phyloP scores from a whole-genome alignment of 805 yeast species.

The Kregervanrija fluxuum region DNA sequence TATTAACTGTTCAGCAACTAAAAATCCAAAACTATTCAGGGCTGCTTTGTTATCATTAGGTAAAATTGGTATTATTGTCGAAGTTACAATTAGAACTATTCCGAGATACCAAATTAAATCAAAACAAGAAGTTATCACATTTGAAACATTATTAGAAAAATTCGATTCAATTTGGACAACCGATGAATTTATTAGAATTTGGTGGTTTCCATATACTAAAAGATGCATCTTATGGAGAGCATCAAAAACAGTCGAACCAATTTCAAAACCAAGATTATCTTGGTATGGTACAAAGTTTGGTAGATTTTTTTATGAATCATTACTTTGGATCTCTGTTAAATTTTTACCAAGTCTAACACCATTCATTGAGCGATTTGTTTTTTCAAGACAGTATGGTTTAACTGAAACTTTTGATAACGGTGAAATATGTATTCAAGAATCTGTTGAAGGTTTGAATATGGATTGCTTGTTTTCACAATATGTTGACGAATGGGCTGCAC shows the following conservation, averaged over 20 bases:
- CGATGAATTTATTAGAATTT: conserved; percentile 83
- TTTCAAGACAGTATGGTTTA: conserved; percentile 74
- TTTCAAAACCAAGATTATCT: conserved; percentile 57
- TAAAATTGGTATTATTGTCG: conserved; percentile 81
- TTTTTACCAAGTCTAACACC: conserved; percentile 76
- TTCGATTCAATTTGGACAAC: conserved; percentile 84
- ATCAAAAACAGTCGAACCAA: conserved; percentile 57
- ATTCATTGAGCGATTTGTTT: conserved; percentile 74
- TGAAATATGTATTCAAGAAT: conserved; percentile 62
- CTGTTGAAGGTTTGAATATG: conserved; percentile 88
- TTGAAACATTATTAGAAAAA: conserved; percentile 59
- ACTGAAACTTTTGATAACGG: conserved; percentile 56
- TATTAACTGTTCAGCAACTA: conserved; percentile 56
- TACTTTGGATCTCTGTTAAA: conserved; percentile 74
- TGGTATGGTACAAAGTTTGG: conserved; percentile 86
- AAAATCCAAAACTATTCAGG: conserved; percentile 58
- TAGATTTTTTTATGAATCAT: conserved; percentile 68
- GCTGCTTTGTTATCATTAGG: conserved; percentile 87
- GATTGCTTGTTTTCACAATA: conserved; percentile 92
- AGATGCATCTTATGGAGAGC: conserved; percentile 92
- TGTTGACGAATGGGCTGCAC: conserved; percentile 97
- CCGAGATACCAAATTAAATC: conserved; percentile 80
- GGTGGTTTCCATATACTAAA: conserved; percentile 96
- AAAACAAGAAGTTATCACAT: conserved; percentile 71
- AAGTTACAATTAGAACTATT: conserved; percentile 77